These are phyloP conservation scores for Mercurialis annua DNA, from an alignment of 345 rosid genomes.

Conservation along the genomic window DNA sequence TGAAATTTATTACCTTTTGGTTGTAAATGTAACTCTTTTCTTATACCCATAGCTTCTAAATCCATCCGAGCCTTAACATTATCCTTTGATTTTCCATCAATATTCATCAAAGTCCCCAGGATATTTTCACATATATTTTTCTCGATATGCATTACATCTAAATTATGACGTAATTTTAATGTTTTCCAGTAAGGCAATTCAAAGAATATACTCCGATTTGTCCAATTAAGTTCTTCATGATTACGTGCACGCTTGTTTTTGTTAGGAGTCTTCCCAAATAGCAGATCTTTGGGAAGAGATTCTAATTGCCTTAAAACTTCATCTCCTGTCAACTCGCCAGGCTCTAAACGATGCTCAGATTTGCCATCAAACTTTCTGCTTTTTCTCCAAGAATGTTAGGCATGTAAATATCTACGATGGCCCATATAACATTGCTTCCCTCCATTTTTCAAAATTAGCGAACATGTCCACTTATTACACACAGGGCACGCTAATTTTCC, in stretches of 20 bases:
- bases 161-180: too few relatives aligned
- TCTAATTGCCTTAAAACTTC: neutral
- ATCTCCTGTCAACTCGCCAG: neutral
- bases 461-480: neutral
- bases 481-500: neutral
- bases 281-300: neutral
- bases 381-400: neutral
- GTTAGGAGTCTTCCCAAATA: neutral
- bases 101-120: too few relatives aligned
- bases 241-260: neutral
- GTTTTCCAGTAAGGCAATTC: too few relatives aligned
- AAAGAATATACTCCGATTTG: neutral
- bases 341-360: neutral
- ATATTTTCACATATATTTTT: too few relatives aligned
- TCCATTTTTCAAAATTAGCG: neutral
- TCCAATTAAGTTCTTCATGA: neutral
- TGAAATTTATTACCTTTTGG: too few relatives aligned
- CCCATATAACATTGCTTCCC: too few relatives aligned
- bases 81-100: too few relatives aligned
- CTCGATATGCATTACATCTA: too few relatives aligned
- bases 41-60: too few relatives aligned
- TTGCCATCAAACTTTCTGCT: slow-evolving; percentile 1
- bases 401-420: too few relatives aligned
- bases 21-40: too few relatives aligned
- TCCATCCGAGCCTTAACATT: too few relatives aligned